Evolutionary conservation across 2,329 filamentous ascomycete genomes (phyloP), one percentile per base, ranked within the genome.

Genomic region (Fusarium burgessii): DNA sequence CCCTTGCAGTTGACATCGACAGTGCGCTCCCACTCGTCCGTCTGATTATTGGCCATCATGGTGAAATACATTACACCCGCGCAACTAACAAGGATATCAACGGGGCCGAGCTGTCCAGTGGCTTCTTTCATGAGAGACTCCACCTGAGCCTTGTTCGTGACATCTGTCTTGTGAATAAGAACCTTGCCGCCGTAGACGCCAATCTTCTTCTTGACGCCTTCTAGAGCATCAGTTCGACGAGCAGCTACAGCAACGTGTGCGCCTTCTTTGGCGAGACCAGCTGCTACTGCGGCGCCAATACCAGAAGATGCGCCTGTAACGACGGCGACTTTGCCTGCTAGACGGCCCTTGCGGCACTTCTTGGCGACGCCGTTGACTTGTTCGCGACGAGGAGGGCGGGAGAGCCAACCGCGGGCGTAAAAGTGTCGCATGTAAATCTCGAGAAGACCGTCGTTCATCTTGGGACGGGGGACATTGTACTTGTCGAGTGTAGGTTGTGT

Each of bases 11-110:
- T 95, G 73, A 95, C 92, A 74, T 95, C 93, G 43, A 95, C 92
- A 0, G 92, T 95, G 62, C 88, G 91, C 70, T 94, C 90, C 93
- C 93, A 95, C 75, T 95, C 90, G 8, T 93, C 91, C 0, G 84
- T 88, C 70, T 92, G 87, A 18, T 84, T 87, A 77, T 94, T 95
- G 61, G 90, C 89, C 93, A 95, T 95, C 90, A 95, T 90, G 58
- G 93, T 95, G 81, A 90, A 95, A 83, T 95, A 95, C 93, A 95
- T 95, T 77, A 95, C 93, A 38, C 93, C 93, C 0, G 93, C 93
- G 76, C 92, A 93, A 42, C 90, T 90, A 52, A 95, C 89, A n/a
- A 95, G 86, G 55, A 95, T 92, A 77, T 95, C 93, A 46, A 95
- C 84, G 0, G 90, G 88, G 0, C 92, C 93, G 1, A 95, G 89